phyloP scores from a whole-genome alignment of 768 basidiomycete genomes.

The Hemileccinum rubropunctum region DNA sequence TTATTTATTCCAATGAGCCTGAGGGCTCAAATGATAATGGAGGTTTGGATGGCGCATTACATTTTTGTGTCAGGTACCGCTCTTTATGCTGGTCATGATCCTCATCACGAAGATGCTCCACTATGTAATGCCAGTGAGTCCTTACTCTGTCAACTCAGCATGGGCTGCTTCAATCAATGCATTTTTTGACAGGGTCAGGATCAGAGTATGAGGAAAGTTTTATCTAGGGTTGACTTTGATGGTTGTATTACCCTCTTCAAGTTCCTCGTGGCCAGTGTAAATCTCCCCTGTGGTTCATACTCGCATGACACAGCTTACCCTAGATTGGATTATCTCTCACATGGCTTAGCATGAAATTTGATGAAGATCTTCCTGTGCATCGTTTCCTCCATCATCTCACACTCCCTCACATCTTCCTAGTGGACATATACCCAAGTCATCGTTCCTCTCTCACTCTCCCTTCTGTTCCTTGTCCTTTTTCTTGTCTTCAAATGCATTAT shows the following conservation, averaged over 20 bases:
- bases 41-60: too few species aligned
- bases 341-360: too few species aligned
- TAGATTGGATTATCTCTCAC: slow-evolving; percentile 58
- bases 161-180: too few species aligned
- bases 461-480: slow-evolving; percentile 50
- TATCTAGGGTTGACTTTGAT: slow-evolving; percentile 79
- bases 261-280: slow-evolving; percentile 49
- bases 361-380: slow-evolving; percentile 49
- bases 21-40: background rate
- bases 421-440: slow-evolving; percentile 56
- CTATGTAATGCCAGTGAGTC: slow-evolving; percentile 68
- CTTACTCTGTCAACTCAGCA: background rate
- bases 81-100: slow-evolving; percentile 54
- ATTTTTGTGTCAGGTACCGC: slow-evolving; percentile 66
- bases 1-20: background rate
- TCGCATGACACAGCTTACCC: background rate
- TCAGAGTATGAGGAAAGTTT: slow-evolving; percentile 58
- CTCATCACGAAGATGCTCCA: slow-evolving; percentile 46
- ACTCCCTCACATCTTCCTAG: slow-evolving; percentile 29
- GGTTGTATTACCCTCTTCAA: too few species aligned
- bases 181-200: slow-evolving; percentile 77
- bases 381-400: background rate
- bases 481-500: slow-evolving; percentile 57
- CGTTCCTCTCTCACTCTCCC: slow-evolving; percentile 42
- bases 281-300: background rate